Evolutionary conservation across 495 filamentous ascomycete species (phyloP), one percentile per base, ranked within the genome.

Genomic region (Talaromyces trachyspermus): DNA sequence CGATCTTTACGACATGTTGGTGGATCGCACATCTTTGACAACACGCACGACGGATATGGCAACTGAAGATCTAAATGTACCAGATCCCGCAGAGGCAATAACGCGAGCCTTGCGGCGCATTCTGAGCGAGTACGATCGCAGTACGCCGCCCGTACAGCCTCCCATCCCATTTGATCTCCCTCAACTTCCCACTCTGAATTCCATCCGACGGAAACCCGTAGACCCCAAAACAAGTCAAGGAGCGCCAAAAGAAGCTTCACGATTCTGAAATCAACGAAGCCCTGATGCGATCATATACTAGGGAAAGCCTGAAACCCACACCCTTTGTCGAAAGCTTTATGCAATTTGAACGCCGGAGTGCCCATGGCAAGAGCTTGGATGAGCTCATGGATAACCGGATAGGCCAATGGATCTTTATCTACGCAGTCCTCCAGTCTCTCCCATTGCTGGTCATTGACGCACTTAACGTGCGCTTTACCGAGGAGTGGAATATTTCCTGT

Each of bases 401-500:
- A 26, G 92, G 92, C 14, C 80, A 90, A 57, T 98, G 94, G 94
- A 76, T 98, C 33, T 95, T 98, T 74, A 70, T 96, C 36, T 97
- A 98, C 61, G 85, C 83, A 19, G 79, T 95, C 11, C 72, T 97
- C 10, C 90, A 98, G 63, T 83, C 88, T 0, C 78, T 97, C 11
- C 94, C 94, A 1, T 79, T 95, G 74, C 71, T 95, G 4, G 85
- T 94, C 1, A 77, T 94, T 20, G 94, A 97, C 66, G 89, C 88
- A 3, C 86, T 86, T 2, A 85, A 79, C 9, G 64, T 95, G 32
- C 75, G 76, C 48, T 91, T 75, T 53, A 85, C 77, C 0, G 80
- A 95, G 84, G 81, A 3, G 89, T 95, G 9, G 94, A 96, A 62
- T 95, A 97, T 67, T 97, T 96, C 71, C 77, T 97, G n/a, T 97